phyloP scores from a whole-genome alignment of 1,284 basidiomycete genomes.

The Hypsizygus ulmarius region DNA sequence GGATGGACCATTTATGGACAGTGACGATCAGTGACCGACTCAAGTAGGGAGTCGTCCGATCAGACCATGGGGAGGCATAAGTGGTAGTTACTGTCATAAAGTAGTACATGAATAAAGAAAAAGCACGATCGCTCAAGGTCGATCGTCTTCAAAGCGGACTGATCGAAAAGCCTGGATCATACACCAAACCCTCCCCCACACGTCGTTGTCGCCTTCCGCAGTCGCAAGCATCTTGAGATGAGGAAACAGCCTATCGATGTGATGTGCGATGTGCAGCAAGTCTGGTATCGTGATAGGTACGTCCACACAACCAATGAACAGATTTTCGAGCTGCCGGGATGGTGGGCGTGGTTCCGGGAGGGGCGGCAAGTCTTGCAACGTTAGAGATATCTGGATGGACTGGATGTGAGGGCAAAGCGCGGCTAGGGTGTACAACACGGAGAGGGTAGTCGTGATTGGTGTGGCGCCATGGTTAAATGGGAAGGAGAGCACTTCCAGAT shows the following conservation, averaged over 20 bases:
- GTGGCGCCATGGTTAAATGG: slow-evolving; percentile 3
- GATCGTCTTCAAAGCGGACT: slow-evolving; percentile 1
- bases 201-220: background rate
- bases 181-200: slow-evolving; percentile 9
- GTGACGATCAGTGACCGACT: no score
- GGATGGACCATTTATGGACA: no score
- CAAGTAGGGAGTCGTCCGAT: no score
- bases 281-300: background rate
- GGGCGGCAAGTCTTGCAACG: background rate
- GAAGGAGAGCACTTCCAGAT: slow-evolving; percentile 7
- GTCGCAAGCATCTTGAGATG: slow-evolving; percentile 2
- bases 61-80: no score
- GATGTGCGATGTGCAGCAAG: slow-evolving; percentile 4
- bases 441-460: slow-evolving; percentile 1
- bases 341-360: background rate
- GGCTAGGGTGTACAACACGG: slow-evolving; percentile 3
- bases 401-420: slow-evolving; percentile 4
- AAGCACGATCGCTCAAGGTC: no score
- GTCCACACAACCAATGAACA: background rate
- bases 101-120: no score
- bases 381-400: slow-evolving; percentile 6
- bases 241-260: slow-evolving; percentile 12
- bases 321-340: background rate
- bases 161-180: slow-evolving; percentile 13
- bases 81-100: no score